Evolutionary conservation across 2,329 filamentous ascomycete genomes (phyloP).

Genomic region (Verticillium nonalfalfae): DNA sequence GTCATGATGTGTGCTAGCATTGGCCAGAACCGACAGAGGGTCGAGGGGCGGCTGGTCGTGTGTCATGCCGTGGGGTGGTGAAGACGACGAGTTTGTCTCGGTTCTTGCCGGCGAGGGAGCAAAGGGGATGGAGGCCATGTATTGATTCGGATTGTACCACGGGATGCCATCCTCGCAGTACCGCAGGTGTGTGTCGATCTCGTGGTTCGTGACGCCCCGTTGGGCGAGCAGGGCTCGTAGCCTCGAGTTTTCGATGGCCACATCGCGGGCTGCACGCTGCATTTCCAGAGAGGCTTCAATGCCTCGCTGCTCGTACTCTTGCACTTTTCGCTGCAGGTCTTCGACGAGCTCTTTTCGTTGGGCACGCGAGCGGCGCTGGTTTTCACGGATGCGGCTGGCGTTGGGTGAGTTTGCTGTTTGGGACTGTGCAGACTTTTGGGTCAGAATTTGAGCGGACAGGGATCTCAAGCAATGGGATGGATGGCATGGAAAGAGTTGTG

Average conservation of each 20-base stretch:
- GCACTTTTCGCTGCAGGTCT: slow-evolving; percentile 37
- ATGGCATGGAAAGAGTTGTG: neutral
- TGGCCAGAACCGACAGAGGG: slow-evolving; percentile 30
- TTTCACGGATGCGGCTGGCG: slow-evolving; percentile 36
- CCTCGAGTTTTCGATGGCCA: slow-evolving; percentile 40
- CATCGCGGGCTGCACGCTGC: slow-evolving; percentile 44
- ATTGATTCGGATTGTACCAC: neutral
- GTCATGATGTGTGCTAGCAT: slow-evolving; percentile 18
- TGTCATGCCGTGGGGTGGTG: neutral
- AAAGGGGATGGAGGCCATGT: neutral
- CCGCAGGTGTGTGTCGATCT: slow-evolving; percentile 32
- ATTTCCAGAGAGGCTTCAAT: slow-evolving; percentile 44
- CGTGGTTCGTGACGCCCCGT: slow-evolving; percentile 28
- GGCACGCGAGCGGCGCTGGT: slow-evolving; percentile 46
- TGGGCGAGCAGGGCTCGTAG: slow-evolving; percentile 34
- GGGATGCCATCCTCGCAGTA: slow-evolving; percentile 22
- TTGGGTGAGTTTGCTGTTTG: slow-evolving; percentile 2
- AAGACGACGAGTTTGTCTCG: slow-evolving; percentile 1
- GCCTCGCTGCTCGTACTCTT: slow-evolving; percentile 39
- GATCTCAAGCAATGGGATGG: neutral
- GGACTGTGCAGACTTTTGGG: neutral
- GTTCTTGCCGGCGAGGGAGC: neutral
- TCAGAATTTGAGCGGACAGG: neutral
- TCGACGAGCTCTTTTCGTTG: slow-evolving; percentile 44
- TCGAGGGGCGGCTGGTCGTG: slow-evolving; percentile 16